These are phyloP conservation scores for Trichoderma arundinaceum DNA, from an alignment of 2,329 filamentous ascomycete genomes.

Conservation along the genomic window DNA sequence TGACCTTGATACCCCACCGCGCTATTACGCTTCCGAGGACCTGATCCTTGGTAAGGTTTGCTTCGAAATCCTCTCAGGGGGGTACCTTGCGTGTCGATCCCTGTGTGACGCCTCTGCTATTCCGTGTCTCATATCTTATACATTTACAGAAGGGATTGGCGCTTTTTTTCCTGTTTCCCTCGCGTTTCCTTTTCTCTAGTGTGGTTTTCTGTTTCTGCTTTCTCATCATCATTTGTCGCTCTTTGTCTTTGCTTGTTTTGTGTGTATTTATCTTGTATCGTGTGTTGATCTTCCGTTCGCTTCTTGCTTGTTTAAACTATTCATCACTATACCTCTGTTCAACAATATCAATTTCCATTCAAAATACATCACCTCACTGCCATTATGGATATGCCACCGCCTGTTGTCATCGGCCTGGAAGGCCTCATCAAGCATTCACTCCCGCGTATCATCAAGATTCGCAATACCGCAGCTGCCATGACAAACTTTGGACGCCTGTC, in stretches of 20 bases:
- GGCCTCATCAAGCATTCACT: constrained; percentile 25
- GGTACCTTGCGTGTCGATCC: not conserved
- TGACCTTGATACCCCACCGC: not conserved
- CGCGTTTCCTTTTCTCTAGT: too few relatives aligned
- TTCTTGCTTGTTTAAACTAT: not conserved
- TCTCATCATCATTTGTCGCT: not conserved
- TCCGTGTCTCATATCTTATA: constrained; percentile 3
- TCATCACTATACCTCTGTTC: not conserved
- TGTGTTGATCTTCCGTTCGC: not conserved
- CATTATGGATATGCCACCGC: constrained; percentile 7
- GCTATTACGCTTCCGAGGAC: not conserved
- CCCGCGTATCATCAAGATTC: constrained; percentile 12
- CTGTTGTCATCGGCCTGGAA: constrained; percentile 22
- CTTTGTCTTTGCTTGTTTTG: not conserved
- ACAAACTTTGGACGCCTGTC: not conserved
- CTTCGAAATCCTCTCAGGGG: not conserved
- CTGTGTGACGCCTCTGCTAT: not conserved
- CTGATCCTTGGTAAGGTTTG: not conserved
- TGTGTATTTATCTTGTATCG: not conserved
- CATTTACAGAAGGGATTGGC: not conserved
- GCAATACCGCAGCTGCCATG: constrained; percentile 9
- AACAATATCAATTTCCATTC: not conserved
- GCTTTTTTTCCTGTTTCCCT: not conserved
- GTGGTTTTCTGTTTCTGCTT: not conserved
- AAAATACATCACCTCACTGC: not conserved